Percentiles rank a stretch among this genome's conserved stretches.
phyloP scores from a whole-genome alignment of 78 protist species.

The Acrasis kona region DNA sequence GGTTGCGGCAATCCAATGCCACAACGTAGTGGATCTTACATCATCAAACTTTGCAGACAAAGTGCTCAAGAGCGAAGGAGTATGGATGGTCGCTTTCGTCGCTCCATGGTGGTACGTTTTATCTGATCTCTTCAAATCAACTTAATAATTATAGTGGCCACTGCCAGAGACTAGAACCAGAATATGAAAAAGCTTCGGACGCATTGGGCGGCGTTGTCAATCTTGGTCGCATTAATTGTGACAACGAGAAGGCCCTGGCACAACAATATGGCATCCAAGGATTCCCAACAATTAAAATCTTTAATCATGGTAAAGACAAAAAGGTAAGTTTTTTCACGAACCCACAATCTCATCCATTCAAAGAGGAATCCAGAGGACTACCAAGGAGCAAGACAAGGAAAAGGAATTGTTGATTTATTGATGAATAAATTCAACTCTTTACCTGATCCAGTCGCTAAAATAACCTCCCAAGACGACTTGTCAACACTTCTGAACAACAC shows the following conservation, averaged over 20 bases:
- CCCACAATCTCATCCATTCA: too few species aligned
- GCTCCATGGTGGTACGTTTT: conserved; percentile 27
- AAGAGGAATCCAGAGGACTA: not conserved
- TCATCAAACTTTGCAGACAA: conserved; percentile 9
- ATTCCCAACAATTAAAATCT: conserved; percentile 44
- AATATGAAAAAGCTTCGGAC: conserved; percentile 30
- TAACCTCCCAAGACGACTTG: not conserved
- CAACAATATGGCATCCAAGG: conserved; percentile 16
- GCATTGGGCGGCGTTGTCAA: conserved; percentile 17
- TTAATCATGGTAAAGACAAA: conserved; percentile 7
- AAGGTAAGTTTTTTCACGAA: too few species aligned
- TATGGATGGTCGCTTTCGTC: conserved; percentile 27
- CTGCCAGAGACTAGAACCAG: conserved; percentile 37
- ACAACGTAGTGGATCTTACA: conserved; percentile 12
- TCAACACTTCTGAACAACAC: not conserved
- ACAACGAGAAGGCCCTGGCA: conserved; percentile 4
- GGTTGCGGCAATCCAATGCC: not conserved
- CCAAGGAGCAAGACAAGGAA: not conserved
- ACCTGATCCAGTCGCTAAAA: not conserved
- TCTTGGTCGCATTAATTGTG: conserved; percentile 41
- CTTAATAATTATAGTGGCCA: conserved; percentile 26
- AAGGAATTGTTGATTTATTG: not conserved
- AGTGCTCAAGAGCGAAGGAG: conserved; percentile 5
- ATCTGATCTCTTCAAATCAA: not conserved
- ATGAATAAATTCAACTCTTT: not conserved